These are phyloP conservation scores for Anastatica hierochuntica DNA, from an alignment of 345 rosid genomes.

Conservation along the genomic window DNA sequence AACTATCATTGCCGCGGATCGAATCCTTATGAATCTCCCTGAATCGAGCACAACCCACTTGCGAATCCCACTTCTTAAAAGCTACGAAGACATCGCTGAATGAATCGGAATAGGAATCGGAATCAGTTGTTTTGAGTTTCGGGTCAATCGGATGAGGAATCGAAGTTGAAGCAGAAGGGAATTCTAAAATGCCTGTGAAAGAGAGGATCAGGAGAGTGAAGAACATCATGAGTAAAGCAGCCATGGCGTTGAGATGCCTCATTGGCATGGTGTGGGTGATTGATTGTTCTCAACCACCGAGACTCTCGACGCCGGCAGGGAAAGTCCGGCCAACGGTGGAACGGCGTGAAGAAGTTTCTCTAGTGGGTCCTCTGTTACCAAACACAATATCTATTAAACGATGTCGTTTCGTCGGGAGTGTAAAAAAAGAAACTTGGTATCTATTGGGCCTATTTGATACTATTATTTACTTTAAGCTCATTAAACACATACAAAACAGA, in stretches of 20 bases:
- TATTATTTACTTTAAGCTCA: too few species aligned
- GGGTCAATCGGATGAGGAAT: slow-evolving; percentile 13
- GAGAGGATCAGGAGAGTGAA: slow-evolving; percentile 57
- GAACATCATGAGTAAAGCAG: slow-evolving; percentile 44
- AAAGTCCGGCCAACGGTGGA: slow-evolving; percentile 21
- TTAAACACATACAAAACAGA: too few species aligned
- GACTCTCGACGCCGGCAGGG: slow-evolving; percentile 18
- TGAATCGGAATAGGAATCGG: slow-evolving; percentile 31
- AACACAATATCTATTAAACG: too few species aligned
- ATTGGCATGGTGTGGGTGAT: slow-evolving; percentile 38
- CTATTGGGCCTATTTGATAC: too few species aligned
- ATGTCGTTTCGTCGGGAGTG: too few species aligned
- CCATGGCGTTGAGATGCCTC: slow-evolving; percentile 45
- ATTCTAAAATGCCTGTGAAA: slow-evolving; percentile 65
- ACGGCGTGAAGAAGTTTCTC: too few species aligned
- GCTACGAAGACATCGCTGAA: slow-evolving; percentile 48
- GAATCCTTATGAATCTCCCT: slow-evolving; percentile 29
- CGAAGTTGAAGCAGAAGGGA: slow-evolving; percentile 48
- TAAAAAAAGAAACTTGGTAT: too few species aligned
- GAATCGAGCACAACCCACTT: slow-evolving; percentile 71
- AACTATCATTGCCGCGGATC: slow-evolving; percentile 32
- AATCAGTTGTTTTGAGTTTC: too few species aligned
- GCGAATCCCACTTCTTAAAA: slow-evolving; percentile 66
- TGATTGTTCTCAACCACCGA: slow-evolving; percentile 4
- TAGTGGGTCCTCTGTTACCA: too few species aligned